Conservation (phyloP, 2,329 filamentous ascomycete species). For the Pseudogymnoascus sp. region DNA sequence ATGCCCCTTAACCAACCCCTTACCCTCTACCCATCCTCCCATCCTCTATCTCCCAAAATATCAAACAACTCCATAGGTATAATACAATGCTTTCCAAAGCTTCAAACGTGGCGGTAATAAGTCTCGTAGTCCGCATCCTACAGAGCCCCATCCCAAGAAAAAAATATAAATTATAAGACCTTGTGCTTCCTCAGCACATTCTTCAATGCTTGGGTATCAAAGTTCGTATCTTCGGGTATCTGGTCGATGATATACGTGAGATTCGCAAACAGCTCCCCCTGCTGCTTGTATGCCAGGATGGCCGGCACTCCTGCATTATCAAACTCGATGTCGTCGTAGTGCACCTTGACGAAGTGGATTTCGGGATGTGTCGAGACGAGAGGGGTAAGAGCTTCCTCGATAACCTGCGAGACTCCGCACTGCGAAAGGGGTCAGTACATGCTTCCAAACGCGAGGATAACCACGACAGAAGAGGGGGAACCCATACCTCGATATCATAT, state of each 20-base stretch:
- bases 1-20: neutral
- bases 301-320: slow-evolving; percentile 82
- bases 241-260: slow-evolving; percentile 80
- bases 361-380: slow-evolving; percentile 64
- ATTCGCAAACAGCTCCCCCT: slow-evolving; percentile 84
- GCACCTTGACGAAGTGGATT: slow-evolving; percentile 81
- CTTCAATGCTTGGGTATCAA: slow-evolving; percentile 46
- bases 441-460: neutral
- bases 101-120: neutral
- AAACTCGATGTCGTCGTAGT: slow-evolving; percentile 90
- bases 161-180: slow-evolving; percentile 35
- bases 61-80: neutral
- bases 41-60: neutral
- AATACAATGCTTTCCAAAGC: neutral
- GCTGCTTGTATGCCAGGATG: slow-evolving; percentile 76
- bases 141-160: neutral
- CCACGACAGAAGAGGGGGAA: neutral
- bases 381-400: slow-evolving; percentile 69
- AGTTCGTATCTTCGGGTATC: slow-evolving; percentile 62
- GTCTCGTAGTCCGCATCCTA: neutral
- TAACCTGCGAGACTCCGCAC: slow-evolving; percentile 69
- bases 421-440: slow-evolving; percentile 32
- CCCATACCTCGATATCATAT: slow-evolving; percentile 72
- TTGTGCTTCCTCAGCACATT: slow-evolving; percentile 44
- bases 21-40: neutral